A percentile compares a stretch with the other conserved stretches of the same genome.
These are phyloP conservation scores for Plasmodium inui DNA, from an alignment of 169 alveolate genomes.

Conservation along the genomic window DNA sequence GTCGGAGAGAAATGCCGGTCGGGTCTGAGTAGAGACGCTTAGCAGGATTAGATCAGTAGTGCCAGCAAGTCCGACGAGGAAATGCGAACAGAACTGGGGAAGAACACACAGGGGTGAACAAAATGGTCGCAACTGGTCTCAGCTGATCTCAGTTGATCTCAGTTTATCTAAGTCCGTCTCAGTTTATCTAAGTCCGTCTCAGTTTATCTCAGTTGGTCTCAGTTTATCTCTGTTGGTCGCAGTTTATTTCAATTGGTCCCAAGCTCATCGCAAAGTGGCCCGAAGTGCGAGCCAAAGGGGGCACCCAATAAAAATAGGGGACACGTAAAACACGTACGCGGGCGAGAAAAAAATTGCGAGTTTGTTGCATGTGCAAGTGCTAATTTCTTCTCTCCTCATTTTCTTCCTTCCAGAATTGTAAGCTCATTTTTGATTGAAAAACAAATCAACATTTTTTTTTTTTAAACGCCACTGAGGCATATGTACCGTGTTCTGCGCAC, in stretches of 20 bases:
- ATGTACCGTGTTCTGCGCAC: background rate
- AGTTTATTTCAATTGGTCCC: background rate
- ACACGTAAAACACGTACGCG: background rate
- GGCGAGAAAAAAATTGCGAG: background rate
- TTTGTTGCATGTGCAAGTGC: constrained; percentile 1
- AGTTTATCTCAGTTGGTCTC: too few relatives aligned
- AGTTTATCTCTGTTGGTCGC: too few relatives aligned
- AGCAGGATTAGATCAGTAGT: background rate
- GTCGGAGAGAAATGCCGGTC: background rate
- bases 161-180: too few relatives aligned
- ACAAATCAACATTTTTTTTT: background rate
- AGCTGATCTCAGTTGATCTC: too few relatives aligned
- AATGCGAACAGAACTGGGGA: background rate
- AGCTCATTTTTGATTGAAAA: background rate
- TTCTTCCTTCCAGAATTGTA: background rate
- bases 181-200: background rate
- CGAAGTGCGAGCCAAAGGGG: background rate
- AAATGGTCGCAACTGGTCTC: background rate
- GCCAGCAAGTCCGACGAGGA: background rate
- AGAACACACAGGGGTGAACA: background rate
- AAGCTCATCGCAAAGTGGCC: background rate
- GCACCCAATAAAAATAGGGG: background rate
- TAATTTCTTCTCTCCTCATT: background rate
- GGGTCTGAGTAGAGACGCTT: background rate
- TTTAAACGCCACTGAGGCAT: background rate